Base-by-base conservation (phyloP, 805 yeast species). In the Candida odintsovae region DNA sequence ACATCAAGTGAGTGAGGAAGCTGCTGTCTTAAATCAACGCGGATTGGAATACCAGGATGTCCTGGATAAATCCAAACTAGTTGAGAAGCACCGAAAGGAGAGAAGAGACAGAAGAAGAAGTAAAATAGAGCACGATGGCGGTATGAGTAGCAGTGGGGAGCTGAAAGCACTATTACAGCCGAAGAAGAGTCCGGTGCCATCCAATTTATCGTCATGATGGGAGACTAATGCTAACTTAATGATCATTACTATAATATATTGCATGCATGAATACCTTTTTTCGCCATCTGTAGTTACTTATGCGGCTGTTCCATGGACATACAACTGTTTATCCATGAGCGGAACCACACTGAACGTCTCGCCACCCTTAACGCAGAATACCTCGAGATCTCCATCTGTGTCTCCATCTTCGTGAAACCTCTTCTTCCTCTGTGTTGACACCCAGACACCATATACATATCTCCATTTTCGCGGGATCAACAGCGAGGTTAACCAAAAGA, bases 101-200 rank as follows among this genome's bases (percentile, higher is more conserved):
- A 61, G 75, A 49, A 65, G 62, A 49, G 75, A 69, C 46, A 61
- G 66, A 48, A 59, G 75, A 38, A 64, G 63, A 42, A 66, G 62
- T 21, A 55, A 50, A 41, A 42, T 49, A 4, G 50, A 45, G 16
- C 49, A 49, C 3, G 45, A 42, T 12, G 40, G 26, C 4, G 20
- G 40, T 12, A 94, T 94, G 99, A 90, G 94, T 40, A 89, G 97
- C 23, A 99, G 99, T n/a, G 99, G 99, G 50, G 99, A 94, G 64
- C 90, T 94, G 63, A 99, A 94, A 66, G 72, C 99, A 51, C 71
- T 94, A 98, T 99, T 0, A 88, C 94, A 53, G 94, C 97, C 1
- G 75, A 33, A 33, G 18, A 33, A 16, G 36, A 16, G 10, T 10
- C 36, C 36, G 2, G 11, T 11, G 20, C 36, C 36, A 9, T 18